These are phyloP conservation scores for Phytophthora quininea DNA, from an alignment of 352 stramenopile species.

Conservation along the genomic window DNA sequence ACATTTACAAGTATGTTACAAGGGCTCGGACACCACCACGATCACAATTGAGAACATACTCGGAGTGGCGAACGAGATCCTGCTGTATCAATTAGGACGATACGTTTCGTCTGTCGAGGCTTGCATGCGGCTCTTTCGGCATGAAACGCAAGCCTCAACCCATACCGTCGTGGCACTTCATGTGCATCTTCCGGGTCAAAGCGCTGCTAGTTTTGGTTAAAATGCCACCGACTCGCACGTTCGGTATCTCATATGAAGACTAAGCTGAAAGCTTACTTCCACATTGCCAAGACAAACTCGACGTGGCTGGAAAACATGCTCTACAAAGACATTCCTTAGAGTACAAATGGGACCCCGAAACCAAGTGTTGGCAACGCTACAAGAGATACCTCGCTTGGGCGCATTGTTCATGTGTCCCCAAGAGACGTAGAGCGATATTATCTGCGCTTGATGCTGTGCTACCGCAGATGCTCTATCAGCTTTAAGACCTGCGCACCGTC, in stretches of 20 bases:
- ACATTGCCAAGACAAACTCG: conserved; percentile 9
- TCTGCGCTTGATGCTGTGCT: conserved; percentile 26
- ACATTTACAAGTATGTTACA: background rate
- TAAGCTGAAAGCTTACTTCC: conserved; percentile 2
- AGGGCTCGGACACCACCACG: background rate
- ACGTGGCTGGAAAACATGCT: conserved; percentile 11
- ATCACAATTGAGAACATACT: background rate
- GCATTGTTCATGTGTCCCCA: conserved; percentile 26
- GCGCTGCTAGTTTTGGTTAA: background rate
- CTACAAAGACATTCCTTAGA: conserved; percentile 30
- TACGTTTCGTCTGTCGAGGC: background rate
- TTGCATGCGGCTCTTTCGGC: background rate
- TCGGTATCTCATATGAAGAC: conserved; percentile 13
- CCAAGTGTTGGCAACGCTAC: conserved; percentile 19
- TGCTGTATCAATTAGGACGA: background rate
- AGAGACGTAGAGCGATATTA: conserved; percentile 30
- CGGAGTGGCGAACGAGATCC: background rate
- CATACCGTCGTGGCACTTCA: conserved; percentile 49
- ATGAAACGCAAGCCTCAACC: conserved; percentile 43
- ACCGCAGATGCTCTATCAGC: conserved; percentile 26
- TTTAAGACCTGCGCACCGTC: conserved; percentile 28
- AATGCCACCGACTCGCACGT: conserved; percentile 14
- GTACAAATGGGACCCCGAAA: conserved; percentile 12
- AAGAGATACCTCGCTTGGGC: conserved; percentile 21
- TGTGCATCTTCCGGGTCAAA: conserved; percentile 43